These are phyloP conservation scores for Mycena polygramma DNA, from an alignment of 768 basidiomycete species.

Conservation along the genomic window DNA sequence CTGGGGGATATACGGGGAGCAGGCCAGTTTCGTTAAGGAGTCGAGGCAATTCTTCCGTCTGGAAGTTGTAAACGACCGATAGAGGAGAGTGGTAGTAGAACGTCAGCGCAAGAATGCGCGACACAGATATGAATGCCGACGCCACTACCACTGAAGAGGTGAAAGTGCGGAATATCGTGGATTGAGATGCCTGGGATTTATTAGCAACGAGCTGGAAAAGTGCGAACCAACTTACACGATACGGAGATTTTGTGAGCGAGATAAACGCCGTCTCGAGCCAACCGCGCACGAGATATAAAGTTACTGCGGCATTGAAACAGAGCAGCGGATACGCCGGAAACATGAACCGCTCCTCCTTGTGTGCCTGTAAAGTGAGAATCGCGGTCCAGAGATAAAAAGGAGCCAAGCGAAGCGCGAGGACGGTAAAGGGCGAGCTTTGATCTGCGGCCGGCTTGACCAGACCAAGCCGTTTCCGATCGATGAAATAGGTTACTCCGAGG, in stretches of 20 bases:
- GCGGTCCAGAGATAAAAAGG: slow-evolving; percentile 93
- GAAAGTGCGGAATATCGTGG: slow-evolving; percentile 79
- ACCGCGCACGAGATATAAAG: slow-evolving; percentile 86
- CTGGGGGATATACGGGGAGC: slow-evolving; percentile 60
- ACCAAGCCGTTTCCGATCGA: slow-evolving; percentile 86
- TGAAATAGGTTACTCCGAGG: slow-evolving; percentile 75
- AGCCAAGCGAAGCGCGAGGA: slow-evolving; percentile 82
- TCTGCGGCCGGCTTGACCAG: slow-evolving; percentile 60
- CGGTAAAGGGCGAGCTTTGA: slow-evolving; percentile 83
- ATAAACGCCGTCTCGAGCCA: slow-evolving; percentile 88
- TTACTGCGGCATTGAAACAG: slow-evolving; percentile 95
- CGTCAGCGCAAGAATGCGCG: slow-evolving; percentile 86
- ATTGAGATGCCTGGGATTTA: slow-evolving; percentile 75
- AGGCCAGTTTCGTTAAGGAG: slow-evolving; percentile 82
- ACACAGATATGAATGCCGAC: slow-evolving; percentile 78
- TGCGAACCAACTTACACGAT: slow-evolving; percentile 68
- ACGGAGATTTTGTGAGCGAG: slow-evolving; percentile 84
- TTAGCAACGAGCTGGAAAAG: slow-evolving; percentile 14
- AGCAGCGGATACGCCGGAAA: slow-evolving; percentile 93
- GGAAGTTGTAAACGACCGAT: slow-evolving; percentile 75
- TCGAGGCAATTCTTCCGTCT: slow-evolving; percentile 83
- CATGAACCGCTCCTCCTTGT: slow-evolving; percentile 99
- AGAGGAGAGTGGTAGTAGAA: slow-evolving; percentile 94
- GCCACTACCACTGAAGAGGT: slow-evolving; percentile 79
- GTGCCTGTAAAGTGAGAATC: slow-evolving; percentile 84